A percentile compares a stretch with the other conserved stretches of the same genome.
Conservation (phyloP, 2,329 filamentous ascomycete species). For the Paecilomyces formosus region DNA sequence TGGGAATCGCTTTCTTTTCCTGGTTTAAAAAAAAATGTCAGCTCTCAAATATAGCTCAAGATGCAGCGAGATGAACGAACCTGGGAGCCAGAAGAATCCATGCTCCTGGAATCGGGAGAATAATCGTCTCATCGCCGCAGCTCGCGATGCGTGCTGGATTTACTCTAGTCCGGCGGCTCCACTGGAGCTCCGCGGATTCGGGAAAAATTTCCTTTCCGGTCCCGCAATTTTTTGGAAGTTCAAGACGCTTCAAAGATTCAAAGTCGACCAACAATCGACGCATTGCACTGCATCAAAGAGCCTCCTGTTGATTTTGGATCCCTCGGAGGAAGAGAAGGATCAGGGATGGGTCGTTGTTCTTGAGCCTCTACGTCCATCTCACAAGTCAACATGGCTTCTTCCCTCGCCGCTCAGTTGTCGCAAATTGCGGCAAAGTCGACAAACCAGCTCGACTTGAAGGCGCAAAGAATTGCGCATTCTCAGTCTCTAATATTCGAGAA, state of each 20-base stretch:
- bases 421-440: constrained; percentile 85
- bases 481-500: constrained; percentile 93
- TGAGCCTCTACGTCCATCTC: not conserved
- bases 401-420: constrained; percentile 88
- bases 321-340: not conserved
- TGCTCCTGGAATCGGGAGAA: constrained; percentile 18
- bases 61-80: constrained; percentile 15
- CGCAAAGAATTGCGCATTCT: constrained; percentile 83
- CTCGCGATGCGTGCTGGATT: constrained; percentile 6
- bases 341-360: constrained; percentile 2
- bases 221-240: constrained; percentile 13
- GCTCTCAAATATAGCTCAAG: not conserved
- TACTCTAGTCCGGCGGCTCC: constrained; percentile 6
- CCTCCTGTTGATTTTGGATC: not conserved
- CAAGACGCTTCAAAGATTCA: not conserved
- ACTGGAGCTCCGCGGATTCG: constrained; percentile 7
- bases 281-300: not conserved
- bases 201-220: constrained; percentile 18
- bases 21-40: constrained; percentile 6
- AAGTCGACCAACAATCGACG: not conserved
- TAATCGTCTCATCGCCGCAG: not conserved
- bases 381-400: constrained; percentile 60
- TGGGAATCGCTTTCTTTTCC: constrained; percentile 49
- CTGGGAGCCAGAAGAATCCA: constrained; percentile 29
- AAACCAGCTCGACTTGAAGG: constrained; percentile 83